Evolutionary conservation across 768 basidiomycete genomes (phyloP).

Genomic region (Lactarius akahatsu): DNA sequence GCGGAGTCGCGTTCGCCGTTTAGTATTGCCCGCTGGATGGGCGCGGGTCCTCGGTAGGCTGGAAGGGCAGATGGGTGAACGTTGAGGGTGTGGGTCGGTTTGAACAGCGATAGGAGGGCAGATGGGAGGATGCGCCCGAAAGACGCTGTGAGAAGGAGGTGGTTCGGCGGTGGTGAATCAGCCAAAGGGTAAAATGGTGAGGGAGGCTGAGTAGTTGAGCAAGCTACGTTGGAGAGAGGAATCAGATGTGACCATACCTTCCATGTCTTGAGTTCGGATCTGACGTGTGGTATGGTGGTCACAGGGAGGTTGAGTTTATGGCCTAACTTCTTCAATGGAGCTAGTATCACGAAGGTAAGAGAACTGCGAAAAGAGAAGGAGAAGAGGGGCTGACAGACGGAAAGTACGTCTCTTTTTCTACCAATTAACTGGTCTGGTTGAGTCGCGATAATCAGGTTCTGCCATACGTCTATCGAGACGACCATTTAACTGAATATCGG

Average conservation of each 20-base stretch:
- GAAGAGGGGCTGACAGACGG: slow-evolving; percentile 49
- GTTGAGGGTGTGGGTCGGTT: slow-evolving; percentile 61
- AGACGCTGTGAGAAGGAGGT: slow-evolving; percentile 82
- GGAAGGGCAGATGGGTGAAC: slow-evolving; percentile 90
- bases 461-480: slow-evolving; percentile 68
- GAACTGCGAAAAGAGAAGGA: neutral
- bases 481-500: neutral
- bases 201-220: slow-evolving; percentile 42
- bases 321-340: slow-evolving; percentile 66
- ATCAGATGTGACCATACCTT: slow-evolving; percentile 41
- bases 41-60: slow-evolving; percentile 84
- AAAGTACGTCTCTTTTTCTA: slow-evolving; percentile 55
- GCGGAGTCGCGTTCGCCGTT: slow-evolving; percentile 69
- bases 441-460: slow-evolving; percentile 63
- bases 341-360: slow-evolving; percentile 39
- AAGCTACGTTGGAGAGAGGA: neutral
- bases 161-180: slow-evolving; percentile 36
- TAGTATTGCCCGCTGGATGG: slow-evolving; percentile 80
- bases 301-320: slow-evolving; percentile 53
- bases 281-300: slow-evolving; percentile 58
- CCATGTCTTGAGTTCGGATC: slow-evolving; percentile 64
- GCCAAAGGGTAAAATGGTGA: slow-evolving; percentile 36
- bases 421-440: slow-evolving; percentile 66
- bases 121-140: slow-evolving; percentile 83
- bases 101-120: slow-evolving; percentile 61